Evolutionary conservation across 2,329 filamentous ascomycete species (phyloP).

Genomic region (Curvularia verruculosa): DNA sequence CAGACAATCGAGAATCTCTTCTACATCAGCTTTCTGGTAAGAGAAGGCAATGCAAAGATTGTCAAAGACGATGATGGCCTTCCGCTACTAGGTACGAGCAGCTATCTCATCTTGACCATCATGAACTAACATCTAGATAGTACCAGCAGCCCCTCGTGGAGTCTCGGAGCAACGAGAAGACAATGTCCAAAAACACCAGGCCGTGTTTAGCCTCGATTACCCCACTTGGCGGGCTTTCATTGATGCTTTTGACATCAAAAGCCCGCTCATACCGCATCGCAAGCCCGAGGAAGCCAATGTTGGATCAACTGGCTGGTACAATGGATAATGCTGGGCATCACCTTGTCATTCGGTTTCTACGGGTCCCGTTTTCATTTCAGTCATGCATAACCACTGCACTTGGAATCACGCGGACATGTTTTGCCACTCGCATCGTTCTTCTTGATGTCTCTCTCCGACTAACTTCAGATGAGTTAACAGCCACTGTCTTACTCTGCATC

Average conservation of each 20-base stretch:
- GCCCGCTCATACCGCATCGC: slow-evolving; percentile 85
- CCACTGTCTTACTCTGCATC: not conserved
- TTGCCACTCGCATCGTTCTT: not conserved
- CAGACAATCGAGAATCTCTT: slow-evolving; percentile 98
- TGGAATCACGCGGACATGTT: not conserved
- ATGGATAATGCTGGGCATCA: slow-evolving; percentile 3
- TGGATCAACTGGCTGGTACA: slow-evolving; percentile 36
- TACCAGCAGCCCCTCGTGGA: slow-evolving; percentile 54
- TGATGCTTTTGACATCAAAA: slow-evolving; percentile 73
- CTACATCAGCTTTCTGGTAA: slow-evolving; percentile 91
- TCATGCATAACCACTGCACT: not conserved
- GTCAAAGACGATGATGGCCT: slow-evolving; percentile 73
- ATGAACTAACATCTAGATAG: slow-evolving; percentile 33
- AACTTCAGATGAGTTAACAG: not conserved
- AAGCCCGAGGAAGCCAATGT: slow-evolving; percentile 35
- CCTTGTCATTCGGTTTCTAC: too few relatives aligned
- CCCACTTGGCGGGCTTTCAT: slow-evolving; percentile 81
- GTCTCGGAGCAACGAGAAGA: slow-evolving; percentile 63
- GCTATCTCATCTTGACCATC: not conserved
- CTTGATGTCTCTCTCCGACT: not conserved
- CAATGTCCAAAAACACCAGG: slow-evolving; percentile 69
- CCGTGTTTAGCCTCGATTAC: slow-evolving; percentile 87
- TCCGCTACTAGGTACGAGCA: slow-evolving; percentile 78
- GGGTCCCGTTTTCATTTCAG: not conserved
- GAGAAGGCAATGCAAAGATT: slow-evolving; percentile 81